phyloP scores from a whole-genome alignment of 2,329 filamentous ascomycete species.

The Venturia carpophila region DNA sequence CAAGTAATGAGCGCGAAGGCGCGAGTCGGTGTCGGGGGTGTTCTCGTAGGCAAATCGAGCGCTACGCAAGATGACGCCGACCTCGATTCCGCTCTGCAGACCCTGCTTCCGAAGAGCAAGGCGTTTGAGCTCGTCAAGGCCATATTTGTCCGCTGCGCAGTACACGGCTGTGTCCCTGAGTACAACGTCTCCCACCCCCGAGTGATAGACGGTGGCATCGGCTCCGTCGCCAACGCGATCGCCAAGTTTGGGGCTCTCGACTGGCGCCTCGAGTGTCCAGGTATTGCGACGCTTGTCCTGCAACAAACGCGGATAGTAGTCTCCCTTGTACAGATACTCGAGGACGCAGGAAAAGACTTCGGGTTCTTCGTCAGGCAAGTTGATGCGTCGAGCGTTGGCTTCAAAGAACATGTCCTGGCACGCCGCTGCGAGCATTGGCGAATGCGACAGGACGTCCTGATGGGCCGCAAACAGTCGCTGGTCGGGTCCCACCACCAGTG shows the following conservation, averaged over 20 bases:
- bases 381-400: constrained; percentile 60
- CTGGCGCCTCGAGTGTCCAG: constrained; percentile 78
- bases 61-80: constrained; percentile 82
- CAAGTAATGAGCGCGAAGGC: constrained; percentile 92
- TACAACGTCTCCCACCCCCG: constrained; percentile 65
- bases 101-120: constrained; percentile 92
- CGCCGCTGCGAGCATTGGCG: constrained; percentile 71
- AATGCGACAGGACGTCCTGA: constrained; percentile 81
- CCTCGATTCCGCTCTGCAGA: constrained; percentile 84
- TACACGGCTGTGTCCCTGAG: constrained; percentile 92
- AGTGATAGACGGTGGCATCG: constrained; percentile 71
- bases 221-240: constrained; percentile 48
- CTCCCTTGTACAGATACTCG: constrained; percentile 95
- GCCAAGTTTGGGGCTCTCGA: constrained; percentile 44
- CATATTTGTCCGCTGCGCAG: constrained; percentile 84
- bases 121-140: constrained; percentile 84
- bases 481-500: constrained; percentile 74
- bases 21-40: constrained; percentile 86
- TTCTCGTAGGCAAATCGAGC: constrained; percentile 93
- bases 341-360: constrained; percentile 90
- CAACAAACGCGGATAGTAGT: constrained; percentile 85
- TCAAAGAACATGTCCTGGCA: constrained; percentile 67
- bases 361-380: constrained; percentile 72
- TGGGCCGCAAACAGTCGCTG: constrained; percentile 90
- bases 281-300: constrained; percentile 79